These are phyloP conservation scores for Penicillium sp. DNA, from an alignment of 2,329 filamentous ascomycete species.

Conservation along the genomic window DNA sequence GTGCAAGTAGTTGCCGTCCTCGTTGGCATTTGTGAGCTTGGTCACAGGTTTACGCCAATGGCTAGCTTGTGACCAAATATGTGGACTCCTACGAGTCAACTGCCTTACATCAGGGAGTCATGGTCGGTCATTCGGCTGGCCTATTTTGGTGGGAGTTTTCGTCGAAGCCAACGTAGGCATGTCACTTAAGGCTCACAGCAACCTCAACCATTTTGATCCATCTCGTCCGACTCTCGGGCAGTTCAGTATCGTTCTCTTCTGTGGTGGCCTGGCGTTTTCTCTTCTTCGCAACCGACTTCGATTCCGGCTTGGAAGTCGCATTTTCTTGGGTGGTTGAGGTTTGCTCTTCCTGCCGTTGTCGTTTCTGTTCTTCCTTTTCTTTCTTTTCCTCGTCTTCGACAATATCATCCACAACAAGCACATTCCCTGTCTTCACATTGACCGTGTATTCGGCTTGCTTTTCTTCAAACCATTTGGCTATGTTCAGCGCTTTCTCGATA, in stretches of 20 bases:
- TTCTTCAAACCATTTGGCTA: constrained; percentile 58
- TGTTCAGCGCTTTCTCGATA: constrained; percentile 55
- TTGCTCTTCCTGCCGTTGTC: constrained; percentile 18
- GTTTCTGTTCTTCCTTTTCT: constrained; percentile 27
- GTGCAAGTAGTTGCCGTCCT: neutral
- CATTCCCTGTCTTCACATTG: constrained; percentile 55
- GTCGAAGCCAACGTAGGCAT: neutral
- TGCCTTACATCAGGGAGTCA: neutral
- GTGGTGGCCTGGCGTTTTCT: constrained; percentile 27
- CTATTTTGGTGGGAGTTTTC: neutral
- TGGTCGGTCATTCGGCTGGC: neutral
- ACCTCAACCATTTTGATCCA: constrained; percentile 51
- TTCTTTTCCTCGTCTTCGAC: constrained; percentile 41
- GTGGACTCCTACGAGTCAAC: neutral
- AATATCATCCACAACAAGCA: constrained; percentile 61
- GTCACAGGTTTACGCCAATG: neutral
- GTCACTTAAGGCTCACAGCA: constrained; percentile 44
- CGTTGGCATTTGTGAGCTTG: neutral
- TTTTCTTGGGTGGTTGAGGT: constrained; percentile 13
- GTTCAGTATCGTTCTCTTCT: constrained; percentile 31
- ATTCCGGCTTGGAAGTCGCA: constrained; percentile 7
- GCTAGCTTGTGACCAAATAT: too few relatives aligned
- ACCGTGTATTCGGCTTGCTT: constrained; percentile 52
- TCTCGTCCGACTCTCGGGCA: constrained; percentile 46
- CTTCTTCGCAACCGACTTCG: constrained; percentile 29